Base-by-base conservation (phyloP, 805 yeast species). In the Yarrowia osloensis region DNA sequence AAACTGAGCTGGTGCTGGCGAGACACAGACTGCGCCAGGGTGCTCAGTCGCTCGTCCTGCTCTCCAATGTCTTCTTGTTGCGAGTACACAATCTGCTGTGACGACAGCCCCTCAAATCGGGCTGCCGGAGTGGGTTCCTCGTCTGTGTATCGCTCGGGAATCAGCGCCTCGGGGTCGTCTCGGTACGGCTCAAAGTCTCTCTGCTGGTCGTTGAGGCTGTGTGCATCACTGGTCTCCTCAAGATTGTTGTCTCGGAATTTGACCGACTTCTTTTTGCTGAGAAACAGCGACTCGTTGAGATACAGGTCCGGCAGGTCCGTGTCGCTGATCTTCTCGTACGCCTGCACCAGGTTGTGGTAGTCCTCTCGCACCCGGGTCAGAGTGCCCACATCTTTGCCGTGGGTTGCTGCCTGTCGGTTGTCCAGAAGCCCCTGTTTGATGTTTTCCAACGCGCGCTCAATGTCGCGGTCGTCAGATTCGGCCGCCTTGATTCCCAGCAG, bases 1-100 rank as follows among this genome's bases (percentile, higher is more conserved):
- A 75, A 70, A 57, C 80, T 75, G 39, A 80, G 74, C 49, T 73
- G 75, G 21, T 77, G 79, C 69, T 78, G 81, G 13, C 81, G 73
- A 12, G 74, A 69, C 6, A 80, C 79, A 28, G 79, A 75, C 26
- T 66, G 59, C 1, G 80, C 71, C 33, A 80, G 75, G 17, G 72
- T 65, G 46, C 76, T 79, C 19, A 80, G 73, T 19, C 78, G 75
- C 35, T 72, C 72, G 68, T 80, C 82, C 68, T 80, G 82, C 40
- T 77, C 76, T n/a, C 70, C 70, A 26, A 71, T 67, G 57, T 74
- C 73, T 61, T 74, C 76, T 49, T 72, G 73, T 68, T 75, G 76
- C 65, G 63, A 28, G 21, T 65, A 69, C 63, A 71, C 68, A 65
- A 73, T 35, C 26, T 67, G 68, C 26, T 44, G 35, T 21, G 67